phyloP scores from a whole-genome alignment of 1,284 basidiomycete species.

The Inonotus obliquus region DNA sequence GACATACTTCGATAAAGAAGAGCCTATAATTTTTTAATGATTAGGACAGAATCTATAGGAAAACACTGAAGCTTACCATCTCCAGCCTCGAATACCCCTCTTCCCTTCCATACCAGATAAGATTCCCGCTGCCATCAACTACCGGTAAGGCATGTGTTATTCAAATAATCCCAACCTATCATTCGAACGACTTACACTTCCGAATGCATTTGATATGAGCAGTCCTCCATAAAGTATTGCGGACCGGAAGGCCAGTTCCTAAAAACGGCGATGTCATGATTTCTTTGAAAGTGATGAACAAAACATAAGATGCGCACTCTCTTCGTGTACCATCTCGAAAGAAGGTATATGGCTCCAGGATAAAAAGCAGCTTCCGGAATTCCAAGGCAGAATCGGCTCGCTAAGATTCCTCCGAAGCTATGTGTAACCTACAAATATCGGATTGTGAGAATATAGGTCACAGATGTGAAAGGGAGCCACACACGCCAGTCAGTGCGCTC shows the following conservation, averaged over 20 bases:
- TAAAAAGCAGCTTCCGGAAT: constrained; percentile 43
- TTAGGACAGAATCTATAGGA: neutral
- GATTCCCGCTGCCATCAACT: constrained; percentile 69
- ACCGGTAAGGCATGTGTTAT: constrained; percentile 9
- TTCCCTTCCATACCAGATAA: constrained; percentile 64
- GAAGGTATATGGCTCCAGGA: constrained; percentile 22
- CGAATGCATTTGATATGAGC: constrained; percentile 76
- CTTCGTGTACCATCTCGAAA: constrained; percentile 24
- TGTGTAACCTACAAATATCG: constrained; percentile 40
- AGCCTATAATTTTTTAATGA: constrained; percentile 31
- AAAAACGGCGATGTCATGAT: constrained; percentile 45
- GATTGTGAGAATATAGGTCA: neutral
- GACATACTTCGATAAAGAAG: constrained; percentile 54
- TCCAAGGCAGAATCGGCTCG: constrained; percentile 57
- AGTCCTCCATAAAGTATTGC: constrained; percentile 66
- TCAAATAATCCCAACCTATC: neutral
- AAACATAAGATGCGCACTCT: constrained; percentile 25
- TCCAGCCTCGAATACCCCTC: constrained; percentile 66
- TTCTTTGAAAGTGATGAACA: constrained; percentile 29
- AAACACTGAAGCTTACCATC: constrained; percentile 41
- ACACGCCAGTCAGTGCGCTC: constrained; percentile 56
- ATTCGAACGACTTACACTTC: constrained; percentile 44
- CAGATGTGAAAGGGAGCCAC: constrained; percentile 17
- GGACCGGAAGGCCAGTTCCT: constrained; percentile 66
- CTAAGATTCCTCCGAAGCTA: constrained; percentile 52